Base-by-base conservation (phyloP, 495 filamentous ascomycete genomes). In the Parathielavia appendiculata region DNA sequence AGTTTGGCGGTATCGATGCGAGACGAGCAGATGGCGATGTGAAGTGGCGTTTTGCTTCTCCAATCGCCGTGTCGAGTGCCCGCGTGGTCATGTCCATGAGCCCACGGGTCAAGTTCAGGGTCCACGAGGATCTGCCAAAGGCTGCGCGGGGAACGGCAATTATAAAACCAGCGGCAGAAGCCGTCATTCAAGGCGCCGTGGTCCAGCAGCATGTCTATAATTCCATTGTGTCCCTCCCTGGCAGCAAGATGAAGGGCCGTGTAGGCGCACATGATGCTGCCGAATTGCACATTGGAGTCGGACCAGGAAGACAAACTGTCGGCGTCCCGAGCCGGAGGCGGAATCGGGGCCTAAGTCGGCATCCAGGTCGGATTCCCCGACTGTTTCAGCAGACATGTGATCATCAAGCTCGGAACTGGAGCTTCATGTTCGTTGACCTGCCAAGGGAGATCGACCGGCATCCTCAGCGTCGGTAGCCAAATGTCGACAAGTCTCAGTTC, bases 1-100 rank as follows among this genome's bases (percentile, higher is more conserved):
- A 55, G 26, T 26, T 55, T 59, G 44, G 56, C 60, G 0, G 44
- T 49, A 1, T 55, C 56, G 39, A 55, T 20, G 19, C 46, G 56
- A 3, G 26, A 26, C 23, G 36, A 54, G n/a, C 60, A 63, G 39
- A 63, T 59, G 44, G 60, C 56, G 12, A 63, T 26, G 13, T 63
- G 60, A 10, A 63, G 32, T 4, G 60, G 56, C 11, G 60, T 26
- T 56, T 44, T 48, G 57, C 17, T 14, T 12, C n/a, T 17, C 6
- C 11, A 2, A 5, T 38, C 26, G 26, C 26, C 26, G 26, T 6
- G 2, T 30, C 26, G 26, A n/a, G n/a, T n/a, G n/a, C n/a, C n/a
- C n/a, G n/a, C n/a, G n/a, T n/a, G n/a, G n/a, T n/a, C n/a, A n/a
- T n/a, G n/a, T n/a, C n/a, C n/a, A n/a, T n/a, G n/a, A 30, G 26